Conservation (phyloP, 768 basidiomycete species). For the Kwoniella botswanensis region DNA sequence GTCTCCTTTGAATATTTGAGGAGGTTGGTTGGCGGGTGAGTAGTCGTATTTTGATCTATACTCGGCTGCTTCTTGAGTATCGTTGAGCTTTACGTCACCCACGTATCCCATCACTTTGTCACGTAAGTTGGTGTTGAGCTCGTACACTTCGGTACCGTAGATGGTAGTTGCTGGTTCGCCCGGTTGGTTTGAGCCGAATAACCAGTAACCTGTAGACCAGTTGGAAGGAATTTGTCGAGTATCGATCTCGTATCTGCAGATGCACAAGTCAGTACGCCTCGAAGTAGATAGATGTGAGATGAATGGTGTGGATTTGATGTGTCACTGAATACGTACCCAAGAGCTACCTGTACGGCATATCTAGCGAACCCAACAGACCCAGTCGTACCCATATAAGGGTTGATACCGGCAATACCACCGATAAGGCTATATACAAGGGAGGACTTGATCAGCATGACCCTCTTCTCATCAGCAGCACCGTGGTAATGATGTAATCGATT, state of each 20-base stretch:
- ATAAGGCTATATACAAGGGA: constrained; percentile 34
- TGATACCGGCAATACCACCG: constrained; percentile 61
- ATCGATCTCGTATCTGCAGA: constrained; percentile 61
- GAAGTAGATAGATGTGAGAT: background rate
- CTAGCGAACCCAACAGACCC: constrained; percentile 59
- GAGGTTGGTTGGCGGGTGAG: constrained; percentile 57
- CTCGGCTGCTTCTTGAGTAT: constrained; percentile 53
- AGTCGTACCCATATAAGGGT: constrained; percentile 59
- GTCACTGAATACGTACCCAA: constrained; percentile 12
- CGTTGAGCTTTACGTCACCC: constrained; percentile 55
- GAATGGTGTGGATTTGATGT: constrained; percentile 17
- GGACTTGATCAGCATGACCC: constrained; percentile 1
- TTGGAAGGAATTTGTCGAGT: constrained; percentile 60
- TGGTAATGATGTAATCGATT: no score
- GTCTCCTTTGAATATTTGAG: constrained; percentile 57
- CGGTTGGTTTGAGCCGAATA: constrained; percentile 54
- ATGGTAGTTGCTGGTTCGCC: constrained; percentile 47
- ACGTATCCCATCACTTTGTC: constrained; percentile 54
- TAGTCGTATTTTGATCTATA: constrained; percentile 55
- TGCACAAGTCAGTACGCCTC: constrained; percentile 14
- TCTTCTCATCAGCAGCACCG: background rate
- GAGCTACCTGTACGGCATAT: constrained; percentile 59
- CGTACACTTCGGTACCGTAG: constrained; percentile 63
- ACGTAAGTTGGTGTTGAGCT: constrained; percentile 61
- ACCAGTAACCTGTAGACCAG: constrained; percentile 60